Base-by-base conservation (phyloP, 345 rosid species). In the Murraya paniculata region DNA sequence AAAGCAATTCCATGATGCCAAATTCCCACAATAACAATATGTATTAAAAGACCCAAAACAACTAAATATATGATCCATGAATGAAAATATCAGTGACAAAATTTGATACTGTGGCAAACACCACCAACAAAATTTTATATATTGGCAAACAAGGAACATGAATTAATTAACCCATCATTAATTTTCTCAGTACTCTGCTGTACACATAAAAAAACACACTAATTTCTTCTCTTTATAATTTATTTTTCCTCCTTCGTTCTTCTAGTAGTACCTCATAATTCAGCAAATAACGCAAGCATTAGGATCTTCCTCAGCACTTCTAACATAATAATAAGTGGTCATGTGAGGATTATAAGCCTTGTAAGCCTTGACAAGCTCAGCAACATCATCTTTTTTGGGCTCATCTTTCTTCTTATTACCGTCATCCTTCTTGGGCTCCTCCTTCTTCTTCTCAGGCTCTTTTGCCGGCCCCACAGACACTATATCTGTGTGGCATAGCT, bases 381-480 rank as follows among this genome's bases (percentile, higher is more conserved):
- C 64, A 45, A 82, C 75, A 0, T 75, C 66, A 27, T 86, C 78
- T 60, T 81, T 82, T 57, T 61, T 66, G 0, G 73, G 4, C 0
- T 77, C 79, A 0, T 9, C 77, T 24, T 84, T 69, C 67, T 84
- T 82, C 79, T 74, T 74, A n/a, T 53, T 7, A 1, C 77, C 81
- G 2, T 68, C 83, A 9, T 41, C 31, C 78, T 84, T 82, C 2
- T 64, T 86, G 1, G 87, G 85, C 60, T 87, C 88, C 25, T 89
- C 91, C 33, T 90, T 88, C 84, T 89, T 87, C 82, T 85, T 81
- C 77, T 89, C 91, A 0, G 87, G 88, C 77, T 89, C 88, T 79
- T 91, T 92, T 33, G 87, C 90, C 28, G 81, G 90, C 75, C 90
- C 97, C 6, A 88, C 94, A 8, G 92, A 79, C 19, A 88, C 58